Percentiles rank a stretch among this genome's conserved stretches.
phyloP scores from a whole-genome alignment of 108 stramenopile species.

The Skeletonema marinoi region DNA sequence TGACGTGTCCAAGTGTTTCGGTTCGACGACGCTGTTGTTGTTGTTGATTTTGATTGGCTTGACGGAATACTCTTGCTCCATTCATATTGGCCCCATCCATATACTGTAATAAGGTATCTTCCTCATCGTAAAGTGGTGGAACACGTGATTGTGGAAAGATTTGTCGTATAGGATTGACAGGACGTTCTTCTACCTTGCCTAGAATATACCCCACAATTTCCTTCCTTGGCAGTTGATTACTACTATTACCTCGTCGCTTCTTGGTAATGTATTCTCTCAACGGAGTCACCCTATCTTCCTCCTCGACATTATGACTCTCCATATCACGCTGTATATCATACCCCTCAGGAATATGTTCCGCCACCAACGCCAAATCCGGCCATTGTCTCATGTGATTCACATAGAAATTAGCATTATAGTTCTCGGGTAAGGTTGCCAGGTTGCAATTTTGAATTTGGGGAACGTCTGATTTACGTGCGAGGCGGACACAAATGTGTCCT shows the following conservation, averaged over 20 bases:
- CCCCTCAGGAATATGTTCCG: conserved; percentile 60
- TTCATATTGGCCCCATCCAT: neutral
- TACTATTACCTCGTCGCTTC: neutral
- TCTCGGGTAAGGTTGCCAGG: conserved; percentile 88
- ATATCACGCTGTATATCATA: neutral
- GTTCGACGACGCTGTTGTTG: conserved; percentile 10
- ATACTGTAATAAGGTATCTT: conserved; percentile 16
- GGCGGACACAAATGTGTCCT: conserved; percentile 65
- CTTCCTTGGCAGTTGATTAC: conserved; percentile 27
- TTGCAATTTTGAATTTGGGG: conserved; percentile 80
- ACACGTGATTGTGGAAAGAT: conserved; percentile 27
- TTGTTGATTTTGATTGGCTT: neutral
- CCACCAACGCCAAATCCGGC: conserved; percentile 86
- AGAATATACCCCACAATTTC: conserved; percentile 88
- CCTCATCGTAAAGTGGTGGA: conserved; percentile 6
- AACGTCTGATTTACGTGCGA: conserved; percentile 78
- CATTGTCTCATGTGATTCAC: conserved; percentile 77
- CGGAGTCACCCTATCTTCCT: conserved; percentile 17
- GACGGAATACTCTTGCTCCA: conserved; percentile 5
- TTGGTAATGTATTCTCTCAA: neutral
- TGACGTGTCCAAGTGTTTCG: conserved; percentile 78
- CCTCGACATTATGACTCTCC: neutral
- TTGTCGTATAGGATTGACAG: conserved; percentile 19
- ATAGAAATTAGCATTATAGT: conserved; percentile 87
- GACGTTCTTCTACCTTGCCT: conserved; percentile 81